Evolutionary conservation across 345 rosid genomes (phyloP), one percentile per base, ranked within the genome.

Genomic region (Kandelia obovata): DNA sequence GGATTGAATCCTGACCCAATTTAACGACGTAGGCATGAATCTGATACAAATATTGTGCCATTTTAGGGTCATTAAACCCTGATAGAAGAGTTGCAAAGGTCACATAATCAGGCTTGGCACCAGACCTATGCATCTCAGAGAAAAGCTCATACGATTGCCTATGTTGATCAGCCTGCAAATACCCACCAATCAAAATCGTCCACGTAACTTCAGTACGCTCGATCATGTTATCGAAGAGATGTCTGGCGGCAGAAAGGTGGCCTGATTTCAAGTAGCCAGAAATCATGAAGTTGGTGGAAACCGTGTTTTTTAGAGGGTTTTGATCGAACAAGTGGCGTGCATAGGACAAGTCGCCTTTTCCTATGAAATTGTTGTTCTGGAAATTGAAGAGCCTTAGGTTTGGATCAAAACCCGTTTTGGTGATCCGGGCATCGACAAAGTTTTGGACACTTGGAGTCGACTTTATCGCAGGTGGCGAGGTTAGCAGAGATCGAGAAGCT

Each of bases 151-250:
- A 89, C 23, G 91, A 92, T 73, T 84, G 88, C 9, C 53, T 32
- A 57, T 83, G 82, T 35, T 62, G 81, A 74, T 75, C 71, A 62
- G 68, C 69, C 57, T 76, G 78, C 7, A 82, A 70, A 76, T 88
- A 89, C 53, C 88, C 93, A 7, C 91, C 95, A 70, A 91, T 84
- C 82, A 94, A 69, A 68, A 89, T 85, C n/a, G 98, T 94, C 96
- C 97, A 91, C 0, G 95, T 78, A 5, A 91, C 95, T 15, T 75
- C 88, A 23, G 83, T 88, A 74, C 85, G 88, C 34, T 85, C 75
- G 20, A 60, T 30, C 88, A 81, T 85, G 59, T 65, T 11, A 64
- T 88, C 87, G 61, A 91, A 89, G 34, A 94, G 65, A 61, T 68
- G 72, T 43, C 84, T 82, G 17, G 97, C 97, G 19, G 32, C 69